Percentiles rank a stretch among this genome's conserved stretches.
Conservation (phyloP, 352 stramenopile species). For the Globisporangium sylvaticum region DNA sequence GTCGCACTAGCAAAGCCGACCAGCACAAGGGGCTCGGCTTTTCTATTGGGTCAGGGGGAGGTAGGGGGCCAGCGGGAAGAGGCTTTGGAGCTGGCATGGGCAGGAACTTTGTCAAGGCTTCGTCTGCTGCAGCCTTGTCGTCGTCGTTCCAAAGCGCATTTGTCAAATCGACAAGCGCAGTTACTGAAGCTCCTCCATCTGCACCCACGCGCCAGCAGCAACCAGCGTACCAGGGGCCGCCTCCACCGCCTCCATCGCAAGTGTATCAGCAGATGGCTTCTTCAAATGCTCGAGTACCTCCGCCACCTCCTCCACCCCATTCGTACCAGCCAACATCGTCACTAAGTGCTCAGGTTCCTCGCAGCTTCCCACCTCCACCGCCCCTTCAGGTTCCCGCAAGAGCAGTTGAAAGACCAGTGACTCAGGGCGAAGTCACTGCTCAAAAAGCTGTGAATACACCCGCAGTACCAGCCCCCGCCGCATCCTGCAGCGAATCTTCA, state of each 20-base stretch:
- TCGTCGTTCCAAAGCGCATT: conserved; percentile 21
- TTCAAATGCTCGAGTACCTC: conserved; percentile 1
- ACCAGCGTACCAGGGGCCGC: not conserved
- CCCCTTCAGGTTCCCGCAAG: not conserved
- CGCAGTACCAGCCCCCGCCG: not conserved
- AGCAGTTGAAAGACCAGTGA: not conserved
- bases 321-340: not conserved
- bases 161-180: conserved; percentile 17
- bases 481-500: not conserved
- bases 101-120: conserved; percentile 37
- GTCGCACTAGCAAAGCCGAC: conserved; percentile 53
- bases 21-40: conserved; percentile 76
- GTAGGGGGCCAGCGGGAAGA: not conserved
- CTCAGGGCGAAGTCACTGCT: too few relatives aligned
- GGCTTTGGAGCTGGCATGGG: not conserved
- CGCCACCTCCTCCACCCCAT: not conserved
- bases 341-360: not conserved
- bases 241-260: not conserved
- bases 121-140: conserved; percentile 14
- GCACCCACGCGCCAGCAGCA: not conserved
- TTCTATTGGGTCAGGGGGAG: not conserved
- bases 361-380: not conserved
- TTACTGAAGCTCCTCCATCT: not conserved
- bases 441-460: not conserved
- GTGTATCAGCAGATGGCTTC: not conserved